Percentiles rank a stretch among this genome's conserved stretches.
Evolutionary conservation across 257 asterid genomes (phyloP).

Genomic region (Solanum appendiculatum): DNA sequence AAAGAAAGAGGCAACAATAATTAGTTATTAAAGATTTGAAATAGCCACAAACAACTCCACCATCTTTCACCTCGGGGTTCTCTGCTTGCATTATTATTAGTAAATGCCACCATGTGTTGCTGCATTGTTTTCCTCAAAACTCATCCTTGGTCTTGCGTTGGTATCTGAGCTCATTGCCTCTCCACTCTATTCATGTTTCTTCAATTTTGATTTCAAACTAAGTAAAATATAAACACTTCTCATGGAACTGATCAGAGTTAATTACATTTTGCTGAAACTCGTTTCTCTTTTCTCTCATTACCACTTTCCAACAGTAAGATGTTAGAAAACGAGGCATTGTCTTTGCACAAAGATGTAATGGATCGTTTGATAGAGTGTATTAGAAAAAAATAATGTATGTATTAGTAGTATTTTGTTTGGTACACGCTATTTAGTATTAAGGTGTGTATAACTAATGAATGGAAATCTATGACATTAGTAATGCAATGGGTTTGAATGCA

Average conservation of each 20-base stretch:
- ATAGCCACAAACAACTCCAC: constrained; percentile 11
- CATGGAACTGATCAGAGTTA: not conserved
- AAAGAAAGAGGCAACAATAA: constrained; percentile 2
- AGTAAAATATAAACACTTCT: not conserved
- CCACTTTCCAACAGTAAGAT: not conserved
- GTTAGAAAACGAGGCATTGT: not conserved
- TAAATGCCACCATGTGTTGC: constrained; percentile 42
- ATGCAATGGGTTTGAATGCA: too few relatives aligned
- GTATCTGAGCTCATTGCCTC: constrained; percentile 23
- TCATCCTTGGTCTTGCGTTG: constrained; percentile 43
- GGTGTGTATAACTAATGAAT: too few relatives aligned
- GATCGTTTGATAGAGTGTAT: not conserved
- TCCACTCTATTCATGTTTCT: not conserved
- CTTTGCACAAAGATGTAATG: not conserved
- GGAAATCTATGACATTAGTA: too few relatives aligned
- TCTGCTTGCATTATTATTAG: constrained; percentile 25
- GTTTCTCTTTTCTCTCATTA: not conserved
- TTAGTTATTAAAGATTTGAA: constrained; percentile 10
- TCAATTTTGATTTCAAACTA: not conserved
- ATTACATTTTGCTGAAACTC: not conserved
- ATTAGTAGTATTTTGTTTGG: not conserved
- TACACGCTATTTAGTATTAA: not conserved
- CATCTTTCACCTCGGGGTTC: constrained; percentile 65
- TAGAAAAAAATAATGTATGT: too few relatives aligned
- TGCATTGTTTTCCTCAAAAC: constrained; percentile 71